Evolutionary conservation across 305 asterid genomes (phyloP).

Genomic region (Fraxinus greggii): DNA sequence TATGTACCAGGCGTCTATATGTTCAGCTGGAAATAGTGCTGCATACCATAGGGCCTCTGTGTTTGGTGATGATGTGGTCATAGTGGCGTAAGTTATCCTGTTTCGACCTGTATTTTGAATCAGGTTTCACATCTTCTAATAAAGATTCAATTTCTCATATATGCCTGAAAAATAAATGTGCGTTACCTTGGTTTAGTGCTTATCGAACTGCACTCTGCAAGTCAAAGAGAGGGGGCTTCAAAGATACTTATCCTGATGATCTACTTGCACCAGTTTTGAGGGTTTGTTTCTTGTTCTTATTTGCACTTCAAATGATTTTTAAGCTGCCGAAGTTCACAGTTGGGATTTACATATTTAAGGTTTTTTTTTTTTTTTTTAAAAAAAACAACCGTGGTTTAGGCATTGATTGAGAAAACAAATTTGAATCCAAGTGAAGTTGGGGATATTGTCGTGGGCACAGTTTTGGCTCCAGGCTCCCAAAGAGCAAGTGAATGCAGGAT

Average conservation of each 20-base stretch:
- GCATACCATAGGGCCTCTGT: slow-evolving; percentile 75
- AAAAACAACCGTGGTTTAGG: slow-evolving; percentile 43
- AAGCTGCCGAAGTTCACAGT: slow-evolving; percentile 15
- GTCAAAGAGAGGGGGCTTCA: slow-evolving; percentile 94
- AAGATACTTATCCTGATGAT: slow-evolving; percentile 95
- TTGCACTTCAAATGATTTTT: slow-evolving; percentile 4
- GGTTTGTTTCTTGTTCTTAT: slow-evolving; percentile 42
- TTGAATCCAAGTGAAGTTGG: slow-evolving; percentile 89
- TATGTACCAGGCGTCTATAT: slow-evolving; percentile 63
- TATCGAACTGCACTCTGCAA: slow-evolving; percentile 86
- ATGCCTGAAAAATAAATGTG: slow-evolving; percentile 5
- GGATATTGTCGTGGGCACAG: slow-evolving; percentile 94
- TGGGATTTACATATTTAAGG: not conserved
- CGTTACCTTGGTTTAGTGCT: slow-evolving; percentile 51
- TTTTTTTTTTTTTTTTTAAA: not conserved
- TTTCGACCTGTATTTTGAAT: slow-evolving; percentile 6
- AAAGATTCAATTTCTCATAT: not conserved
- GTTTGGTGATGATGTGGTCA: slow-evolving; percentile 86
- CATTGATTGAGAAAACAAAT: slow-evolving; percentile 73
- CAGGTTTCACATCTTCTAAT: not conserved
- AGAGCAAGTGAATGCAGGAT: slow-evolving; percentile 98
- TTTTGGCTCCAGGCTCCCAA: slow-evolving; percentile 90
- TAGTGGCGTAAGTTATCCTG: slow-evolving; percentile 73
- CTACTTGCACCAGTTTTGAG: slow-evolving; percentile 81
- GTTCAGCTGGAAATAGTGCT: slow-evolving; percentile 85